Evolutionary conservation across 495 filamentous ascomycete species (phyloP).

Genomic region (Parachaetomium inaequale): DNA sequence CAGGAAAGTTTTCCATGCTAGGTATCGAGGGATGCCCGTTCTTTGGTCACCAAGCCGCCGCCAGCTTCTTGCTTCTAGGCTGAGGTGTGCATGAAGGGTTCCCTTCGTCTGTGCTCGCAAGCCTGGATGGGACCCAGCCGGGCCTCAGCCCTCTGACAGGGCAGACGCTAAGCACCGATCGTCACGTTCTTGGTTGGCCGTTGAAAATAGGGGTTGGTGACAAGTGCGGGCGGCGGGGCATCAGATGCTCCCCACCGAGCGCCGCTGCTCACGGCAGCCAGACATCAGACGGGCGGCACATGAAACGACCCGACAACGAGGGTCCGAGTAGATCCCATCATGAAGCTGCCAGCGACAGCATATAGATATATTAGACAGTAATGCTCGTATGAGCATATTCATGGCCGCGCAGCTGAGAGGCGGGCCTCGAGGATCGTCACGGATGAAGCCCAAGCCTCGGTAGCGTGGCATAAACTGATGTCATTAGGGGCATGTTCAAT

Average conservation of each 20-base stretch:
- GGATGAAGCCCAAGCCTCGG: background rate
- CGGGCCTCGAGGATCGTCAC: background rate
- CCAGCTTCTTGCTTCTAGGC: background rate
- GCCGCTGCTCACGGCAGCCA: background rate
- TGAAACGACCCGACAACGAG: background rate
- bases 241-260: background rate
- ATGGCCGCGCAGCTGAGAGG: background rate
- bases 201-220: background rate
- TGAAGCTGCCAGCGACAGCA: background rate
- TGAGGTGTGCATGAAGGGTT: background rate
- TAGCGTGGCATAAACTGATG: too few species aligned
- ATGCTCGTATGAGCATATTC: background rate
- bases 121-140: too few species aligned
- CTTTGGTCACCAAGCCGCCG: background rate
- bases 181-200: background rate
- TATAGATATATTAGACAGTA: background rate
- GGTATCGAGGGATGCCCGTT: background rate
- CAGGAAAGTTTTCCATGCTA: background rate
- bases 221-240: background rate
- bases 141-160: background rate
- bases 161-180: background rate
- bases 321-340: background rate
- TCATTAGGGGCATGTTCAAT: background rate
- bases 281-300: slow-evolving; percentile 4
- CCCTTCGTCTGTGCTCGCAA: background rate